Conservation (phyloP, 192 early-diverging fungal species). For the Lobosporangium transversale region DNA sequence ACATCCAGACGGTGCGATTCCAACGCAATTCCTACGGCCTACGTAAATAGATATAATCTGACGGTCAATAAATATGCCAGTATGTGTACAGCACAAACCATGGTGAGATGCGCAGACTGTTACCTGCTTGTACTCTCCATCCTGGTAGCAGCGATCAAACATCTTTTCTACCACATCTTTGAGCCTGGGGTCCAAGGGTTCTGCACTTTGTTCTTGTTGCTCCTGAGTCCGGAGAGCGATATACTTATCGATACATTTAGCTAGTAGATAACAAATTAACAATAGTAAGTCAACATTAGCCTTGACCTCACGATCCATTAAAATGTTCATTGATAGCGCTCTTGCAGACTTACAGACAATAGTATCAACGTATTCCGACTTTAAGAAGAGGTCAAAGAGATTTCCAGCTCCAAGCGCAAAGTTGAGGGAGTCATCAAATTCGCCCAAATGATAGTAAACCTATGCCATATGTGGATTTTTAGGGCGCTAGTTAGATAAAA, state of each 20-base stretch:
- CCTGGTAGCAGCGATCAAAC: constrained; percentile 91
- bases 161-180: constrained; percentile 94
- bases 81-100: no score
- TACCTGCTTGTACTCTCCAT: constrained; percentile 86
- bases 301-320: no score
- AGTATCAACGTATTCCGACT: constrained; percentile 92
- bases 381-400: constrained; percentile 84
- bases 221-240: constrained; percentile 75
- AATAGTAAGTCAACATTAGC: neutral
- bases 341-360: constrained; percentile 79
- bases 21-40: constrained; percentile 95
- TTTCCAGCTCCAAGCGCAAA: constrained; percentile 96
- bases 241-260: constrained; percentile 95
- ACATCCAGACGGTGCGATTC: constrained; percentile 93
- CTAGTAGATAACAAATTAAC: constrained; percentile 55
- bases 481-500: no score
- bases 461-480: no score
- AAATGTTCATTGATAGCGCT: no score
- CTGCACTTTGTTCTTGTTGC: constrained; percentile 50
- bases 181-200: constrained; percentile 79
- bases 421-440: constrained; percentile 92
- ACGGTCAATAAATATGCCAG: no score
- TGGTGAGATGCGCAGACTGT: no score
- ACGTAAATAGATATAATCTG: no score
- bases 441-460: constrained; percentile 98